phyloP scores from a whole-genome alignment of 139 green algal genomes.

The Chlorella ohadii region DNA sequence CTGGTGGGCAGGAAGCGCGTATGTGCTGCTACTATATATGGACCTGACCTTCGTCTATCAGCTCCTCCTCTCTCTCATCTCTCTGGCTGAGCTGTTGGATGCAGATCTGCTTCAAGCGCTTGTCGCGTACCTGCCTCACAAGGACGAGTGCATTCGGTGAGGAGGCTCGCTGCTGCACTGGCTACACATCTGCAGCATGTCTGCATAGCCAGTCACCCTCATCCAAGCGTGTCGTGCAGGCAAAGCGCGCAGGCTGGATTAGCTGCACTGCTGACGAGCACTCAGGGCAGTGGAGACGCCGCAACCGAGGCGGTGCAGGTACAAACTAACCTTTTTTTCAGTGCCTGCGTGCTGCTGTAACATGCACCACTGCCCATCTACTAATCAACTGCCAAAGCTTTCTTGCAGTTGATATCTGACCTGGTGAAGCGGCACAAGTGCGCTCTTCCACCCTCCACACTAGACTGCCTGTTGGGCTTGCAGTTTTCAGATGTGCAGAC shows the following conservation, averaged over 20 bases:
- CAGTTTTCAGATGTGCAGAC: conserved; percentile 22
- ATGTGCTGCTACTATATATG: no score
- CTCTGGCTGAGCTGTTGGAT: no score
- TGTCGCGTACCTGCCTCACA: conserved; percentile 70
- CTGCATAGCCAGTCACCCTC: background rate
- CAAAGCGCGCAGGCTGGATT: background rate
- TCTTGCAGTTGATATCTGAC: conserved; percentile 89
- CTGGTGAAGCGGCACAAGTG: conserved; percentile 78
- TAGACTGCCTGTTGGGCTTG: conserved; percentile 29
- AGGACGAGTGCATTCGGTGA: conserved; percentile 55
- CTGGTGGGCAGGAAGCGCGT: background rate
- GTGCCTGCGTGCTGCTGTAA: no score
- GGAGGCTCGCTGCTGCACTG: conserved; percentile 23
- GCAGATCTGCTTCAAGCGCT: conserved; percentile 79
- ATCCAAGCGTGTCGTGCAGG: background rate
- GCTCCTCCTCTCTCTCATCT: no score
- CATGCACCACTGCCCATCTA: no score
- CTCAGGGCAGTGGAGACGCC: conserved; percentile 37
- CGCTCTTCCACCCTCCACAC: conserved; percentile 49
- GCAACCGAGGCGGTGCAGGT: conserved; percentile 67
- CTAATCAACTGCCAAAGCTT: no score
- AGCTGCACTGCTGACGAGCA: background rate
- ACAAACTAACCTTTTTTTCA: no score
- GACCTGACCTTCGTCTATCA: no score
- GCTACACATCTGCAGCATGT: background rate